These are phyloP conservation scores for Drechslera avenae DNA, from an alignment of 2,329 filamentous ascomycete species.

Conservation along the genomic window DNA sequence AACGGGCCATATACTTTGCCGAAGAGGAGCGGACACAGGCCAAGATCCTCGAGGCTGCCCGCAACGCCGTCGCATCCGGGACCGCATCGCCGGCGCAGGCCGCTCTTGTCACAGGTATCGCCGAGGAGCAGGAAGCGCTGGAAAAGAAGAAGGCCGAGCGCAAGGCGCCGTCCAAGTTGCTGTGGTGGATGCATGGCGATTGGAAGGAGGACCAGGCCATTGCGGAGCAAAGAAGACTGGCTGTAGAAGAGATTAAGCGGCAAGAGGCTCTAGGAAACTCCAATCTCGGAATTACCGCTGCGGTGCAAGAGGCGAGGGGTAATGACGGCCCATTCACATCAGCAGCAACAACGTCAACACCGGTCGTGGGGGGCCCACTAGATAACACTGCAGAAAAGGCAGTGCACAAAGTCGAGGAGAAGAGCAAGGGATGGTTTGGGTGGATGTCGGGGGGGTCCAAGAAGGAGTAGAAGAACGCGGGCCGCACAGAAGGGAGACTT, in stretches of 20 bases:
- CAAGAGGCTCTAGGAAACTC: constrained; percentile 30
- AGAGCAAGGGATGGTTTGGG: constrained; percentile 53
- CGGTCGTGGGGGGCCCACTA: constrained; percentile 51
- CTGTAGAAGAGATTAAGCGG: constrained; percentile 39
- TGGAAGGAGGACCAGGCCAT: constrained; percentile 47
- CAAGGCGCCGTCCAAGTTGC: constrained; percentile 36
- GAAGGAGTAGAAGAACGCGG: constrained; percentile 28
- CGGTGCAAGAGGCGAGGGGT: constrained; percentile 42
- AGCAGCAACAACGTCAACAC: constrained; percentile 26
- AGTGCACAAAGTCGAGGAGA: constrained; percentile 43
- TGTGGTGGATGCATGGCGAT: constrained; percentile 46
- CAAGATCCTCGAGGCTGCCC: constrained; percentile 52
- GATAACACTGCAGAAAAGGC: constrained; percentile 53
- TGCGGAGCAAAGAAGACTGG: constrained; percentile 41
- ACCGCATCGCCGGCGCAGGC: constrained; percentile 57
- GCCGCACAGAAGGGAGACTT: constrained; percentile 1
- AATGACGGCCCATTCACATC: constrained; percentile 20
- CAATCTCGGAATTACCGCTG: constrained; percentile 35
- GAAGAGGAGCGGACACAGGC: constrained; percentile 56
- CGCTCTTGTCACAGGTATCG: constrained; percentile 61
- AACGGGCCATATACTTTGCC: constrained; percentile 65
- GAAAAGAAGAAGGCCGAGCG: constrained; percentile 43
- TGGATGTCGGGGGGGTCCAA: constrained; percentile 51
- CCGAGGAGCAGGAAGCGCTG: constrained; percentile 63
- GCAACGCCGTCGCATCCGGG: constrained; percentile 50